Base-by-base conservation (phyloP, 2,329 filamentous ascomycete species). In the Clarireedia hainanense region DNA sequence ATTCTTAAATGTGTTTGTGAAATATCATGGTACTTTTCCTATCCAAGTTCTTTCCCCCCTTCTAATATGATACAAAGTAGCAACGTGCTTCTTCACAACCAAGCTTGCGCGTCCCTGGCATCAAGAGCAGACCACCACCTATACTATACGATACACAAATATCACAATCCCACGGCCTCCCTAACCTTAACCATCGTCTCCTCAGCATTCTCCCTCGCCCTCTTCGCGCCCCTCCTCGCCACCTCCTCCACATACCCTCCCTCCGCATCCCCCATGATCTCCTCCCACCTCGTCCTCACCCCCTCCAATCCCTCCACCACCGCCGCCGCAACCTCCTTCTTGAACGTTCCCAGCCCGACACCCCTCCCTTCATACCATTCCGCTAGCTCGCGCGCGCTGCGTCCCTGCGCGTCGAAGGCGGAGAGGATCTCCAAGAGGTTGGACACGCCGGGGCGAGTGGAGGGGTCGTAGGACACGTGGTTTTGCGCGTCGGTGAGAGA, bases 381-480 rank as follows among this genome's bases (percentile, higher is more conserved):
- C 2, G 72, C 77, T 20, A 81, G 63, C 43, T 76, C 68, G 46
- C 64, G 60, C 1, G 75, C 70, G 12, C 66, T 73, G 50, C 74
- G 71, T 3, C 66, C 65, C 26, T 70, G 63, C 4, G 68, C 62
- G 53, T 85, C 80, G 63, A 92, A 82, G 59, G 89, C 81, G 24
- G 83, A 84, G n/a, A 92, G 73, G 15, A 99, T 80, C 56, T 90
- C 83, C 1, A 99, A 72, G 12, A 99, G 75, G 68, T 97, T 99
- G 10, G 91, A 85, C 3, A 99, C 87, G 0, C 91, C 94, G 0
- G 92, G 92, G 24, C 94, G 78, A 0, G 63, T 66, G 0, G 69
- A 66, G 0, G 83, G 84, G 60, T 96, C 85, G 69, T 94, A 96
- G 0, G 82, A 83, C 42, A 96, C 81, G 1, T 72, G 71, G 2